Base-by-base conservation (phyloP, 78 protist genomes). In the Protostelium mycophagum region DNA sequence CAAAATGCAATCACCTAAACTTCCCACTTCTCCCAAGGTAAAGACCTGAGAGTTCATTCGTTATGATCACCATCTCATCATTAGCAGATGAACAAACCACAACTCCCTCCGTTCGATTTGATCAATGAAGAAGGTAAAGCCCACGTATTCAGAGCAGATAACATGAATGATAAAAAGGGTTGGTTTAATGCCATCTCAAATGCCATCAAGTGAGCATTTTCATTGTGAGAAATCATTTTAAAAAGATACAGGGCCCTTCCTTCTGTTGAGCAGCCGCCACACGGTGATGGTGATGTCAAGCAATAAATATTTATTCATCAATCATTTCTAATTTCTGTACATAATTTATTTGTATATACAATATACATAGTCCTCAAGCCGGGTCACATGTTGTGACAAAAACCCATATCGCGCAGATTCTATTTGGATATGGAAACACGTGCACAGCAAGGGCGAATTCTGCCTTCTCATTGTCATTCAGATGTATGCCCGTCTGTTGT, bases 391-490 rank as follows among this genome's bases (percentile, higher is more conserved):
- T 51, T 51, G 73, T 90, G 23, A 86, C 25, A 86, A 83, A 91
- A 9, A 91, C 90, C 88, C 89, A 87, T 35, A 91, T 84, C 37
- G 90, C 34, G 83, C 28, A 39, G 88, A 91, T 86, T n/a, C 38
- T 16, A 73, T 73, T 63, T 28, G 89, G 90, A 38, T 87, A 91
- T 1, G 93, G 34, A 28, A 25, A 34, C 34, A 83, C 93, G 36
- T 91, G 83, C 29, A 91, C 93, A 0, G 87, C 85, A 16, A 91
- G 29, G 0, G 87, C 85, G 63, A 91, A 91, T 90, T 85, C 85
- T 36, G 83, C 90, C 10, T 25, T 34, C 37, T 51, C 35, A 23
- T 85, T 63, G 63, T 36, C 85, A n/a, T 1, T 37, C 5, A 51
- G 73, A 51, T 51, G 73, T 25, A 51, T 51, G 73, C 73, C 73